phyloP scores from a whole-genome alignment of 345 rosid species.

The Acer saccharum region DNA sequence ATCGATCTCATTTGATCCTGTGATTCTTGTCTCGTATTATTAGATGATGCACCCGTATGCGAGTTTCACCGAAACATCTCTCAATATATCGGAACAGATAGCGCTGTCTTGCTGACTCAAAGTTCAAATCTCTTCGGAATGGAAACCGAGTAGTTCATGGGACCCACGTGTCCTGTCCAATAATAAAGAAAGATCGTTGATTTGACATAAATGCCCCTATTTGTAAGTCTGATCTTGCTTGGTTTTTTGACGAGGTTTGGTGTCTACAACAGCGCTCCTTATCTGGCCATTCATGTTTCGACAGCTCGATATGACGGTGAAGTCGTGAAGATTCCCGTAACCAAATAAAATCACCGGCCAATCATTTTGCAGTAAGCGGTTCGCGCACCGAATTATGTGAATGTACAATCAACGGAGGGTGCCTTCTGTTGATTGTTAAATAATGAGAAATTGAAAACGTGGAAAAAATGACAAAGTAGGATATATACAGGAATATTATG shows the following conservation, averaged over 20 bases:
- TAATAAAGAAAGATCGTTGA: neutral
- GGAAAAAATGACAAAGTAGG: neutral
- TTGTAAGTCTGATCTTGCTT: neutral
- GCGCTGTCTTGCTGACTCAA: conserved; percentile 44
- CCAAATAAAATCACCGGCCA: neutral
- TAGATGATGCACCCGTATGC: neutral
- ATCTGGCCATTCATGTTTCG: neutral
- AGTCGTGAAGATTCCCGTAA: neutral
- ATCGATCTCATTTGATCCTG: too few species aligned
- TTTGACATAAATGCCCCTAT: conserved; percentile 12
- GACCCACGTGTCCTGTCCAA: conserved; percentile 6
- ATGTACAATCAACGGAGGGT: neutral
- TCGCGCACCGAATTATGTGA: neutral
- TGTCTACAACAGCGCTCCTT: neutral
- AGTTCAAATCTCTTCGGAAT: conserved; percentile 28
- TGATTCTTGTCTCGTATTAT: too few species aligned
- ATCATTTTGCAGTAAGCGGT: neutral
- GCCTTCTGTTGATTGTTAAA: too few species aligned
- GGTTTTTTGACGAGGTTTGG: neutral
- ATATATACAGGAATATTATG: neutral
- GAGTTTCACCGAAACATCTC: neutral
- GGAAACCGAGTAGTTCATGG: neutral
- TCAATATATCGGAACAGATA: neutral
- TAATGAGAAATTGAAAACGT: neutral
- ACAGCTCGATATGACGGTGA: neutral